Percentiles rank a stretch among this genome's conserved stretches.
phyloP scores from a whole-genome alignment of 305 asterid genomes.

The Vinca major region DNA sequence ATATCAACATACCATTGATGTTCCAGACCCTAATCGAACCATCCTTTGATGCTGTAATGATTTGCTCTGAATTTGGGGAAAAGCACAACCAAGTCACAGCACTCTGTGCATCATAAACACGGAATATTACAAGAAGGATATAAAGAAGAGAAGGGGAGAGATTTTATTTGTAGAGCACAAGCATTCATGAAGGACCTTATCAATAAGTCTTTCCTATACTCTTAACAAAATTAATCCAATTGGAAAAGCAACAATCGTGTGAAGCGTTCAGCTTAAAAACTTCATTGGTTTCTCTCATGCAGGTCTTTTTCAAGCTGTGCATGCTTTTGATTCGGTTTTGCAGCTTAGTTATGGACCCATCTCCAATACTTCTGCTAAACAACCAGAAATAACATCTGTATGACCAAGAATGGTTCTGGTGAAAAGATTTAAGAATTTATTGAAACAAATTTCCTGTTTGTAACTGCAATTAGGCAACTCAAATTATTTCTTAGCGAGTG shows the following conservation, averaged over 20 bases:
- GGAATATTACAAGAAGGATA: slow-evolving; percentile 5
- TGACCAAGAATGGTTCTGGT: neutral
- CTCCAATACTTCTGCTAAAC: neutral
- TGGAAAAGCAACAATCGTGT: neutral
- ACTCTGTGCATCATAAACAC: slow-evolving; percentile 53
- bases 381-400: neutral
- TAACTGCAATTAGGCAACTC: neutral
- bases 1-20: slow-evolving; percentile 54
- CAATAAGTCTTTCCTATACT: neutral
- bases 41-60: slow-evolving; percentile 94
- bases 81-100: slow-evolving; percentile 99
- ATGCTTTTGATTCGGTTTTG: neutral
- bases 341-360: neutral
- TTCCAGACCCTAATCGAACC: slow-evolving; percentile 90
- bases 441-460: neutral
- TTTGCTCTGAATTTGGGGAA: slow-evolving; percentile 74
- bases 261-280: neutral
- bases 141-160: slow-evolving; percentile 2
- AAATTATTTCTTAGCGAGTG: neutral
- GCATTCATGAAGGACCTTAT: slow-evolving; percentile 3
- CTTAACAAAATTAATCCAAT: slow-evolving; percentile 1
- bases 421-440: neutral
- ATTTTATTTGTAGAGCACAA: neutral
- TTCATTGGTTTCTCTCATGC: neutral
- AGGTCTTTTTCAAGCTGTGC: neutral